Conservation (phyloP, 495 filamentous ascomycete species). For the Aspergillus cavernicola region DNA sequence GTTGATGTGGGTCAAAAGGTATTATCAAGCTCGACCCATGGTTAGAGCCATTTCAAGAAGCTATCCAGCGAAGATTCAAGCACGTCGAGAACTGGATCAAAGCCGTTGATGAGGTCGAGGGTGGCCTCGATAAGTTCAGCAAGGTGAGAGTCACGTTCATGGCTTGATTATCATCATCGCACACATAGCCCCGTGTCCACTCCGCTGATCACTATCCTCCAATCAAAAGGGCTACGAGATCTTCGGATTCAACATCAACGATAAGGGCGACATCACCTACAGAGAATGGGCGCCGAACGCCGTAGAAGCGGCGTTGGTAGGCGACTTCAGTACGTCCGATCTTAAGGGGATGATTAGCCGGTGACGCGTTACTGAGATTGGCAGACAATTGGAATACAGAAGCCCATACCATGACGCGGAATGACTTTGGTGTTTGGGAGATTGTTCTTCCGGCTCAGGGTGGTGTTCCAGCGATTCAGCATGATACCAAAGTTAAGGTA, state of each 20-base stretch:
- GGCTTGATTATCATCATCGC: too few species aligned
- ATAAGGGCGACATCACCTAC: slow-evolving; percentile 83
- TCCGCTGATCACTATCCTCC: background rate
- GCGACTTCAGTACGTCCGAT: slow-evolving; percentile 79
- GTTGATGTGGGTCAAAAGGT: slow-evolving; percentile 46
- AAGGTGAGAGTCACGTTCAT: too few species aligned
- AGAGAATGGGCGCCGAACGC: slow-evolving; percentile 97
- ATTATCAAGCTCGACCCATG: slow-evolving; percentile 86
- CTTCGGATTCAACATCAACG: slow-evolving; percentile 75
- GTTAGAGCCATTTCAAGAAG: slow-evolving; percentile 78
- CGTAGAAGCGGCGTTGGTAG: slow-evolving; percentile 77
- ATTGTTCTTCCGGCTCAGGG: slow-evolving; percentile 70
- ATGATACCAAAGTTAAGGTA: slow-evolving; percentile 95
- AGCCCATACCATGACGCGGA: slow-evolving; percentile 79
- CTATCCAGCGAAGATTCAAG: slow-evolving; percentile 69
- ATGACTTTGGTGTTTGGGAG: slow-evolving; percentile 84
- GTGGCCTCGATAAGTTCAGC: slow-evolving; percentile 89
- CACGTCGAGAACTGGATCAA: slow-evolving; percentile 88
- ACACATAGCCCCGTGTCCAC: too few species aligned
- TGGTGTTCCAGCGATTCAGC: slow-evolving; percentile 75
- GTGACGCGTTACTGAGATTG: slow-evolving; percentile 30
- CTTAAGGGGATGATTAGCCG: background rate
- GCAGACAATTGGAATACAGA: slow-evolving; percentile 84
- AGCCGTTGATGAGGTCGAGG: slow-evolving; percentile 76
- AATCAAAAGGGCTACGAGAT: slow-evolving; percentile 68